These are phyloP conservation scores for Zymoseptoria tritici DNA, from an alignment of 2,329 filamentous ascomycete genomes.

Conservation along the genomic window DNA sequence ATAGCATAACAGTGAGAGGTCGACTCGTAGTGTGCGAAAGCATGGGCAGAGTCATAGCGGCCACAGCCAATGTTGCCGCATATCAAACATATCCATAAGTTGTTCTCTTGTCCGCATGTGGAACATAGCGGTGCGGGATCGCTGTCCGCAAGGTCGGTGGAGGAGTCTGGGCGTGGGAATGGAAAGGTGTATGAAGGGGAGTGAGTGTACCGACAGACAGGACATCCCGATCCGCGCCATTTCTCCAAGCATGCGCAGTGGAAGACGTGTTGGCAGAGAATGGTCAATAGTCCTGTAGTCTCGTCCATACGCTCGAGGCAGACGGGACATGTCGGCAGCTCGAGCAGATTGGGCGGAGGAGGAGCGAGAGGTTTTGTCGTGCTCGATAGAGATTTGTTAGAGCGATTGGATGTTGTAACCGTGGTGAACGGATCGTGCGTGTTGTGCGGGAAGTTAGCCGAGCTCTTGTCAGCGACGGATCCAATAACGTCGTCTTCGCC, in stretches of 20 bases:
- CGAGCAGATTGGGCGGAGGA: constrained; percentile 76
- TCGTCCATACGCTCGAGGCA: constrained; percentile 98
- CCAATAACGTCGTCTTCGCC: constrained; percentile 34
- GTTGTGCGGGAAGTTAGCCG: constrained; percentile 49
- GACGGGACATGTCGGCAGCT: constrained; percentile 91
- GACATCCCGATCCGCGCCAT: constrained; percentile 90
- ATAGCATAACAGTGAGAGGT: constrained; percentile 87
- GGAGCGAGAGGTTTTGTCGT: constrained; percentile 55
- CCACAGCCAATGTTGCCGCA: constrained; percentile 91
- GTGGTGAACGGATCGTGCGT: constrained; percentile 56
- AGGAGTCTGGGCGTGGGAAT: constrained; percentile 25
- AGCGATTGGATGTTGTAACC: constrained; percentile 28
- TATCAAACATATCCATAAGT: constrained; percentile 92
- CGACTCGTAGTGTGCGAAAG: constrained; percentile 86
- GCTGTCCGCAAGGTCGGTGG: constrained; percentile 35
- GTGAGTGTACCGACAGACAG: constrained; percentile 86
- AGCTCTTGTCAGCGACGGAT: constrained; percentile 39
- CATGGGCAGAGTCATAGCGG: constrained; percentile 86
- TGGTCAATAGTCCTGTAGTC: constrained; percentile 88
- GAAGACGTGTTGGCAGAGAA: constrained; percentile 95
- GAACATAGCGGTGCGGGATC: constrained; percentile 64
- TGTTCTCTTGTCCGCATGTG: constrained; percentile 69
- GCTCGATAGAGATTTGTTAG: constrained; percentile 24
- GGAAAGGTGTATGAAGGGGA: constrained; percentile 40
- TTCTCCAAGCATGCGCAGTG: constrained; percentile 94